Conservation (phyloP, 306 rosid species). For the Benincasa hispida region DNA sequence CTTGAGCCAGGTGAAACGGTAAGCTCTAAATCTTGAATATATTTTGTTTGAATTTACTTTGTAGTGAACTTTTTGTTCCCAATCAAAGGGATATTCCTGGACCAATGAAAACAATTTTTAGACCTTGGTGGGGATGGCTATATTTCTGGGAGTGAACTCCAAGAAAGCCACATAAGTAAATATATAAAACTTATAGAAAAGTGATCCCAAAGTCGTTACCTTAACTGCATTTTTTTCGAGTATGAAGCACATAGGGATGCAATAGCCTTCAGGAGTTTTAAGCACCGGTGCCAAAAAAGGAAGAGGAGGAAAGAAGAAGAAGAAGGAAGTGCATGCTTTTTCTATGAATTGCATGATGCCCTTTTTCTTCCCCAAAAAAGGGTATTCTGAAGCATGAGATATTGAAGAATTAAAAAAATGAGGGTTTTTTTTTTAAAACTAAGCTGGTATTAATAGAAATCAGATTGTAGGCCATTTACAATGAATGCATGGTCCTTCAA, state of each 20-base stretch:
- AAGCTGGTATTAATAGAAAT: background rate
- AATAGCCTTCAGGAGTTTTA: background rate
- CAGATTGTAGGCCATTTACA: background rate
- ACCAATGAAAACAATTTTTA: too few relatives aligned
- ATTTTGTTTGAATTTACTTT: background rate
- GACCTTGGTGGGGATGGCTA: too few relatives aligned
- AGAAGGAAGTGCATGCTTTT: background rate
- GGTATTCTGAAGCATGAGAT: too few relatives aligned
- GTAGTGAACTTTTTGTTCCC: background rate
- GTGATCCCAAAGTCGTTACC: too few relatives aligned
- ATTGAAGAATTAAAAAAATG: background rate
- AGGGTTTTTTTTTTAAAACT: background rate
- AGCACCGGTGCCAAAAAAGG: background rate
- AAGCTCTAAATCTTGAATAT: background rate
- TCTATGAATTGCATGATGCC: background rate
- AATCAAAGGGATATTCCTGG: too few relatives aligned
- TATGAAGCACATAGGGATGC: background rate
- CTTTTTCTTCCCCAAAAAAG: too few relatives aligned
- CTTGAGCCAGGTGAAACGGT: constrained; percentile 85
- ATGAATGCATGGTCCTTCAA: background rate
- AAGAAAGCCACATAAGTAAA: too few relatives aligned
- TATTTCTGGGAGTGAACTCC: too few relatives aligned
- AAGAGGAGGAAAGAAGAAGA: background rate
- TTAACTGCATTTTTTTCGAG: background rate
- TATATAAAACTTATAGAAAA: too few relatives aligned